Evolutionary conservation across 2,329 filamentous ascomycete species (phyloP), one percentile per base, ranked within the genome.

Genomic region (Cladobotryum protrusum): DNA sequence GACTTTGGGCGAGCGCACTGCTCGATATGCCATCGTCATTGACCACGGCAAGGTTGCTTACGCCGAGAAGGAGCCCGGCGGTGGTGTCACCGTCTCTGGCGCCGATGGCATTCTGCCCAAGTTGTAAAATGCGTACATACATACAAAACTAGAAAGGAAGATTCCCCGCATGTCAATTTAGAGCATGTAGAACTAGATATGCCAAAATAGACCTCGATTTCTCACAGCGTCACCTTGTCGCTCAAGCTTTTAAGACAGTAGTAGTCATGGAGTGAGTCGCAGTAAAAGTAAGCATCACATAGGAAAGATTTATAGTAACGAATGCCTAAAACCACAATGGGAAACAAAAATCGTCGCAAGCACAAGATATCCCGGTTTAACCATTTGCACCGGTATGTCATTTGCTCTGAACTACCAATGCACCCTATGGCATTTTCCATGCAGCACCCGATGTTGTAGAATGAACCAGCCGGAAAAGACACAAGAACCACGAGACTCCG

Each of bases 1-100:
- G 89, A 79, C 77, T 56, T 73, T 81, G 43, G 86, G 83, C 52
- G 85, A 87, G 63, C 80, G 89, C 57, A 90, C 87, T 57, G 82
- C 79, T 55, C 80, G 89, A 55, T 95, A 87, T 73, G 89, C 87
- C 61, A 79, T 95, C 67, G 74, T 91, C 61, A 72, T 95, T 59
- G 89, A 91, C 72, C 76, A 95, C 68, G 89, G 89, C 69, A 92
- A 88, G 76, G 78, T 95, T 62, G 76, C 73, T 63, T 95, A 95
- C 68, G 86, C 87, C 53, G 87, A 86, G 71, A 84, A 81, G 62
- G 89, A 95, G 73, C 67, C 71, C 20, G 77, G 72, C 49, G 64
- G 64, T 47, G 70, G 69, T 59, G 72, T 75, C 48, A 70, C 70
- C 52, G 67, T 70, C 54, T 78, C 77, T 18, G 73, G 77, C 46